phyloP scores from a whole-genome alignment of 495 filamentous ascomycete genomes.

The Lophiotrema nucula region DNA sequence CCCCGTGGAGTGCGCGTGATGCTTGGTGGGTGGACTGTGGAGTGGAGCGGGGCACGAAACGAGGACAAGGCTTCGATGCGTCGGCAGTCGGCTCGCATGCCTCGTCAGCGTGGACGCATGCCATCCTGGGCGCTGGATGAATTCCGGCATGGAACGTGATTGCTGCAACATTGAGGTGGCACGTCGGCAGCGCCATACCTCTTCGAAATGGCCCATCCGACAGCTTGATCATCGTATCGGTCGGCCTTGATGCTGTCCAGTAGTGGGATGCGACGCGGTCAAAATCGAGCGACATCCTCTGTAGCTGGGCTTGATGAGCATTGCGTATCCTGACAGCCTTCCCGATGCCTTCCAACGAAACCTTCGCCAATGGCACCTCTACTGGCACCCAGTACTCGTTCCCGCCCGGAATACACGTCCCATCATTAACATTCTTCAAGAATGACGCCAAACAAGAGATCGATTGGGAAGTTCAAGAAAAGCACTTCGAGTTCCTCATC shows the following conservation, averaged over 20 bases:
- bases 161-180: no score
- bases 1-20: background rate
- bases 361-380: conserved; percentile 6
- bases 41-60: background rate
- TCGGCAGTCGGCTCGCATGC: background rate
- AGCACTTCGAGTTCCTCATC: conserved; percentile 77
- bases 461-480: conserved; percentile 66
- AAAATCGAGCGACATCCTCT: no score
- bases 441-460: conserved; percentile 46
- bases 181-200: no score
- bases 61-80: no score
- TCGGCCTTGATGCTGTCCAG: no score
- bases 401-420: conserved; percentile 37
- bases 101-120: background rate
- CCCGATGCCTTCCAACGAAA: conserved; percentile 25
- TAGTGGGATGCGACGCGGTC: no score
- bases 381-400: conserved; percentile 27
- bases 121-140: no score
- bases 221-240: no score
- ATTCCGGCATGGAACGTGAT: no score
- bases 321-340: no score
- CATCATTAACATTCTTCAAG: conserved; percentile 38
- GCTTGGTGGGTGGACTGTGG: background rate
- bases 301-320: no score
- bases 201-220: no score